phyloP scores from a whole-genome alignment of 306 rosid genomes.

The Ammopiptanthus mongolicus region DNA sequence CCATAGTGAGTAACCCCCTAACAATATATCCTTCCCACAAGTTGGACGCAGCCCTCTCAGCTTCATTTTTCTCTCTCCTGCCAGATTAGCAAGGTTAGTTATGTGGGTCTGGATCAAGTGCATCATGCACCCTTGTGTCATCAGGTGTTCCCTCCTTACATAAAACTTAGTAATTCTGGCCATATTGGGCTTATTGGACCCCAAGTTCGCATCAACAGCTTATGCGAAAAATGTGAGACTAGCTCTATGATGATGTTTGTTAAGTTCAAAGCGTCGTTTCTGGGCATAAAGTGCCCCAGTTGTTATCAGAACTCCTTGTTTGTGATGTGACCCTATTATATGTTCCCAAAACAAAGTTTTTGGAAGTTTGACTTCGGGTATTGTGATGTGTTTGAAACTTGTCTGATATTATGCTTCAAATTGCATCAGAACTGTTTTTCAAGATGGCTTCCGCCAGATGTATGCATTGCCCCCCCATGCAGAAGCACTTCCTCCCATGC shows the following conservation, averaged over 20 bases:
- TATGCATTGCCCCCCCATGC: conserved; percentile 54
- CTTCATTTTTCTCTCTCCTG: too few species aligned
- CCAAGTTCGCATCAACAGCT: too few species aligned
- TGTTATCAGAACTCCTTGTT: not conserved
- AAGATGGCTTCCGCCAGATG: conserved; percentile 68
- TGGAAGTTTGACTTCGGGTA: not conserved
- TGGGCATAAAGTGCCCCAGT: not conserved
- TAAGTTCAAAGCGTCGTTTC: not conserved
- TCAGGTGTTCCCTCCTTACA: too few species aligned
- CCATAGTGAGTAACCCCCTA: too few species aligned
- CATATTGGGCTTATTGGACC: too few species aligned
- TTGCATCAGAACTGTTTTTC: conserved; percentile 68
- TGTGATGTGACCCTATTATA: not conserved
- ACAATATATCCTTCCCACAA: too few species aligned
- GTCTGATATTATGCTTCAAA: conserved; percentile 19
- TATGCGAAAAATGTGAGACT: not conserved
- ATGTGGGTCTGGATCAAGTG: too few species aligned
- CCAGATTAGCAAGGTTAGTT: too few species aligned
- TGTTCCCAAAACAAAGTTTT: not conserved
- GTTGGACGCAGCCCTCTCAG: too few species aligned
- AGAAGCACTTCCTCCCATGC: conserved; percentile 95
- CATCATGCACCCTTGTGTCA: too few species aligned
- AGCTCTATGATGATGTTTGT: conserved; percentile 11
- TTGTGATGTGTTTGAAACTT: not conserved
- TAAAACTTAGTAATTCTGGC: too few species aligned